Base-by-base conservation (phyloP, 169 alveolate species). In the Plasmodium gonderi region DNA sequence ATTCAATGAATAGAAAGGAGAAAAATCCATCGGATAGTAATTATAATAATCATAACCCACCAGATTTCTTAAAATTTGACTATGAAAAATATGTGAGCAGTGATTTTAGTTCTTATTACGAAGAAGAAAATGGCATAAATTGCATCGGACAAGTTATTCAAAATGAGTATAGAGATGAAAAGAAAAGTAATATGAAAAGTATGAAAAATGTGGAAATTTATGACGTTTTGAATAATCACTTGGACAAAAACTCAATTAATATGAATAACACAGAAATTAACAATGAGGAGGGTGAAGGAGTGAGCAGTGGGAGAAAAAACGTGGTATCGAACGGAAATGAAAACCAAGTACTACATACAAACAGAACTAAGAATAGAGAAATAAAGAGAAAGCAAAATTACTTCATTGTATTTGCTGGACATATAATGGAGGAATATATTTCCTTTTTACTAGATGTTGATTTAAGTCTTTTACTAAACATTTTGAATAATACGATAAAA, bases 401-500 rank as follows among this genome's bases (percentile, higher is more conserved):
- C 29, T 87, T 87, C 74, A 75, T 87, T 8, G 93, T 87, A 23
- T 87, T 87, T 44, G 93, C 79, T 36, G 93, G 93, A 14, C 93
- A 87, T 75, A 87, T 87, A 20, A 17, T 87, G 47, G 93, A 87
- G 47, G 93, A 87, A 60, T 87, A 87, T 45, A 87, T 87, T 51
- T 60, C 93, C n/a, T 87, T 40, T 49, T 60, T 87, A 75, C 51
- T 87, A 54, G 68, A 44, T 87, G 45, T 87, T 5, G 87, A 87
- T 87, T 75, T 87, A 75, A 36, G 47, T 26, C 12, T 14, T 42
- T 40, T 87, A 65, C 23, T 75, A 7, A 60, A 74, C 26, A 38
- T 87, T 54, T 87, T 87, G 68, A 87, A 40, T 60, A 54, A 75
- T 75, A 60, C 44, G 9, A 54, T 87, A 75, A 87, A 65, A 47